Percentiles rank a stretch among this genome's conserved stretches.
phyloP scores from a whole-genome alignment of 164 flowering plant genomes.

The Magnolia sinica region DNA sequence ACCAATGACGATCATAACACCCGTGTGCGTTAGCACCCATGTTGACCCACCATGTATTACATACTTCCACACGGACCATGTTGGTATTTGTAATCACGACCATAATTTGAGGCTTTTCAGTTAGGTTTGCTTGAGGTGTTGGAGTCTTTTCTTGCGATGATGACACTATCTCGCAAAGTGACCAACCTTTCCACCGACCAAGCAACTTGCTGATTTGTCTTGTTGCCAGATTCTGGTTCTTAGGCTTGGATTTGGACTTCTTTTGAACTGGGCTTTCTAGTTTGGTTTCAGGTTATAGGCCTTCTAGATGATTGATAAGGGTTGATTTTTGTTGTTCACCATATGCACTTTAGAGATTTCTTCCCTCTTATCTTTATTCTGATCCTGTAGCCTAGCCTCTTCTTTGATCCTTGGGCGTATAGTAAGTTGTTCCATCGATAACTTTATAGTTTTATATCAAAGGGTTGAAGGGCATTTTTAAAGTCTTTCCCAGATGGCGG shows the following conservation, averaged over 20 bases:
- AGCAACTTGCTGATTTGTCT: neutral
- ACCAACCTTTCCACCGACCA: neutral
- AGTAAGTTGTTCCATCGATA: too few species aligned
- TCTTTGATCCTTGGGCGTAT: too few species aligned
- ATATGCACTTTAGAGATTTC: too few species aligned
- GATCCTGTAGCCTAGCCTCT: too few species aligned
- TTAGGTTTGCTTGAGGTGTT: neutral
- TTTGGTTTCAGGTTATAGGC: neutral
- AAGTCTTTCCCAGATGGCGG: slow-evolving; percentile 16
- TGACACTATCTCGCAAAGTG: neutral
- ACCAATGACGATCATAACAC: too few species aligned
- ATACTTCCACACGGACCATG: too few species aligned
- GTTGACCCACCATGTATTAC: too few species aligned
- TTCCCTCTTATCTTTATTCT: too few species aligned
- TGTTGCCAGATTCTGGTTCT: too few species aligned
- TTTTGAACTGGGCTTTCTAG: neutral
- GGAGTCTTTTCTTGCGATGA: neutral
- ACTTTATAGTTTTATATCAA: neutral
- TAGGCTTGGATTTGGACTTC: neutral
- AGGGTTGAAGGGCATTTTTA: neutral
- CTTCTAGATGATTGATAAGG: too few species aligned
- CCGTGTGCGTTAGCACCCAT: too few species aligned
- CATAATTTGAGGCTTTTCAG: neutral
- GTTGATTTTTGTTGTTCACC: too few species aligned
- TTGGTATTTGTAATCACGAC: neutral